Conservation (phyloP, 768 basidiomycete genomes). For the Mycena galopus region DNA sequence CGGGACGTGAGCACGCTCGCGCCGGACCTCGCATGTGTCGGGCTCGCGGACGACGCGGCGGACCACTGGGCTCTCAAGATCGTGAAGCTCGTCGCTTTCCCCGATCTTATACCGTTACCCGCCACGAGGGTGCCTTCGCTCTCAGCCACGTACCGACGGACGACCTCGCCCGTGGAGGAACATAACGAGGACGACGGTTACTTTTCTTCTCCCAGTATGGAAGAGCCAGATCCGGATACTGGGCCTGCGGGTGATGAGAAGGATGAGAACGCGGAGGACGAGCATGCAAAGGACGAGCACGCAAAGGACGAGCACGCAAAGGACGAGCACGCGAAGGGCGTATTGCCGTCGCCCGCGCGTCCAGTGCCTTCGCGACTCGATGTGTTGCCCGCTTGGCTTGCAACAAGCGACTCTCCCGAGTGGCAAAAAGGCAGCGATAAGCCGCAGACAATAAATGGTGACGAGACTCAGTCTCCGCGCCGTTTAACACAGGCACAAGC, state of each 20-base stretch:
- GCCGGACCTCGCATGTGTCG: slow-evolving; percentile 84
- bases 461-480: neutral
- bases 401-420: neutral
- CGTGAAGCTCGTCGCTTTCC: slow-evolving; percentile 82
- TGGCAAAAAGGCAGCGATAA: slow-evolving; percentile 2
- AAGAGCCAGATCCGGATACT: slow-evolving; percentile 37
- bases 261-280: no score
- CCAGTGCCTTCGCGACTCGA: slow-evolving; percentile 32
- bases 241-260: neutral
- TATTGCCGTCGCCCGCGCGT: slow-evolving; percentile 20
- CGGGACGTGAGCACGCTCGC: slow-evolving; percentile 73
- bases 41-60: slow-evolving; percentile 74
- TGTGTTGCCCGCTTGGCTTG: slow-evolving; percentile 21
- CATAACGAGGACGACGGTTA: slow-evolving; percentile 63
- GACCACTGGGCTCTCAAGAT: slow-evolving; percentile 85
- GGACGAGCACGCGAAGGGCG: neutral
- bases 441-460: slow-evolving; percentile 5
- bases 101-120: slow-evolving; percentile 68
- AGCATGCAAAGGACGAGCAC: no score
- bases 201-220: slow-evolving; percentile 53
- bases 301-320: neutral
- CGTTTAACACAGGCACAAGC: neutral
- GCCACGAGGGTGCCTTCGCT: slow-evolving; percentile 28
- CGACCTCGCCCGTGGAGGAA: slow-evolving; percentile 26
- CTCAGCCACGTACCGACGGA: slow-evolving; percentile 41